Evolutionary conservation across 192 early-diverging fungal species (phyloP), one percentile per base, ranked within the genome.

Genomic region (Mortierella alpina): DNA sequence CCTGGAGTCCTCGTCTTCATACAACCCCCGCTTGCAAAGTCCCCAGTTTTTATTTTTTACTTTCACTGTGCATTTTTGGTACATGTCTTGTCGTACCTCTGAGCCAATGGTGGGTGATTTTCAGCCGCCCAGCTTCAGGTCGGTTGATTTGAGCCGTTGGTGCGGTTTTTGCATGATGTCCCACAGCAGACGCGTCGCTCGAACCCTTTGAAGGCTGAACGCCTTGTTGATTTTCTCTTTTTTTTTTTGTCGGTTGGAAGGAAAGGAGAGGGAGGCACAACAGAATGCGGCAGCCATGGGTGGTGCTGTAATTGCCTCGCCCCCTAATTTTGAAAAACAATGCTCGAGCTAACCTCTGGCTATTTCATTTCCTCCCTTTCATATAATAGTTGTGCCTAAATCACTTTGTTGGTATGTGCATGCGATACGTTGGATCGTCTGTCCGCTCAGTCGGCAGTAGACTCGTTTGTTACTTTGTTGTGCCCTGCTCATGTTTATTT

Each of bases 381-480:
- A 23, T 52, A 53, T 45, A 72, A 62, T 72, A 80, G 77, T 72
- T 80, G 70, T 80, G 77, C 66, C 72, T 80, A 80, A 80, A 80
- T 66, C 77, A 80, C 66, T 80, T 80, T 68, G 77, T 80, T 80
- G 77, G 77, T 80, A 80, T 60, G 77, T 72, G 69, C 62, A 62
- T 65, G 45, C 67, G 53, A 41, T 64, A 58, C 56, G 45, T 63
- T 63, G 49, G 50, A 31, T 31, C 31, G 13, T 60, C 53, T 41
- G 22, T 50, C 18, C 42, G 52, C 49, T 47, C 73, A 55, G 14
- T 42, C 39, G 8, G 23, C 58, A 10, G n/a, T 55, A 31, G 54
- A 1, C 54, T 55, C 20, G 15, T 31, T 64, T 64, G 46, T 47
- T 49, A 62, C 54, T 52, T 51, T 54, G 60, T 49, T 47, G 56